phyloP scores from a whole-genome alignment of 257 asterid genomes.

The Nicotiana undulata region DNA sequence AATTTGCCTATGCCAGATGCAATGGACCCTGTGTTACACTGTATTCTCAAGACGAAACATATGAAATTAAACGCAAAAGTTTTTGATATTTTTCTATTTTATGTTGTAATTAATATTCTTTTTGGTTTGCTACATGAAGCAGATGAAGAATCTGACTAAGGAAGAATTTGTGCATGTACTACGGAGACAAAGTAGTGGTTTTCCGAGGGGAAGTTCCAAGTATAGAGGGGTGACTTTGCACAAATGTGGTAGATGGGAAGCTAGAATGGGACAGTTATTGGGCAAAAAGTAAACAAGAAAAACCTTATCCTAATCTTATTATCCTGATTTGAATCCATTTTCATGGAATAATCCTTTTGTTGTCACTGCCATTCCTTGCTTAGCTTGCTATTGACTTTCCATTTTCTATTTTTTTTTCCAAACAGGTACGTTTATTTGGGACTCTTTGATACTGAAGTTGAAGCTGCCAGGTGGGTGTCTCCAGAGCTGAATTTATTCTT shows the following conservation, averaged over 20 bases:
- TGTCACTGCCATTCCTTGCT: background rate
- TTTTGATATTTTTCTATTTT: background rate
- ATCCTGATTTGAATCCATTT: background rate
- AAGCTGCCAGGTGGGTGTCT: constrained; percentile 72
- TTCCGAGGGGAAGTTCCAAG: constrained; percentile 81
- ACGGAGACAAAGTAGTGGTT: constrained; percentile 76
- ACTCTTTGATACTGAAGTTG: constrained; percentile 81
- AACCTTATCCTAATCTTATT: no score
- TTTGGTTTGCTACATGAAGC: background rate
- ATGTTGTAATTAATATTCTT: background rate
- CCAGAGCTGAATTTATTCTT: background rate
- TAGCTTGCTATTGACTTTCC: background rate
- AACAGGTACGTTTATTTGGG: constrained; percentile 87
- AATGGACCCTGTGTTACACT: background rate
- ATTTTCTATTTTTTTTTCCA: background rate
- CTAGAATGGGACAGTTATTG: constrained; percentile 77
- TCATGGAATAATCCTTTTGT: background rate
- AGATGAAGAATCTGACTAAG: constrained; percentile 74
- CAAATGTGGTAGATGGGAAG: constrained; percentile 95
- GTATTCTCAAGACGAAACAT: background rate
- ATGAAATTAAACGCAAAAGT: background rate
- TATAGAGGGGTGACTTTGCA: constrained; percentile 85
- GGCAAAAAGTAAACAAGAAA: constrained; percentile 54
- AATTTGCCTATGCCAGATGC: background rate
- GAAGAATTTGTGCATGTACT: constrained; percentile 91